Evolutionary conservation across 2,329 filamentous ascomycete genomes (phyloP).

Genomic region (Pyrenophora teres): DNA sequence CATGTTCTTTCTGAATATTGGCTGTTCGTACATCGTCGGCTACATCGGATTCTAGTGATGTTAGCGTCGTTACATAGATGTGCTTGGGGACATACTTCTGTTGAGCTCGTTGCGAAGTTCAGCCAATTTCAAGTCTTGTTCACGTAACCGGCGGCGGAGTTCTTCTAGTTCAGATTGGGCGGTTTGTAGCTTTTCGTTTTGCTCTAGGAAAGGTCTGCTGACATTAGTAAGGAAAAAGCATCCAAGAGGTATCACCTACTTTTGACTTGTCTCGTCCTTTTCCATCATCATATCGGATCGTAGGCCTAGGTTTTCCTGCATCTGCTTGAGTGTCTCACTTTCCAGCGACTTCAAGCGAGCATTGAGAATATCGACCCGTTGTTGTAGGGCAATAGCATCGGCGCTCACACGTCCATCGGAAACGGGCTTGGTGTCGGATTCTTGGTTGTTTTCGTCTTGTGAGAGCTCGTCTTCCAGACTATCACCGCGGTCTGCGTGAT

Average conservation of each 20-base stretch:
- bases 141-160: conserved; percentile 40
- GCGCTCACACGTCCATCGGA: conserved; percentile 35
- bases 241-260: conserved; percentile 15
- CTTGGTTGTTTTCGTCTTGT: conserved; percentile 40
- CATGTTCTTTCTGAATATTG: conserved; percentile 42
- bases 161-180: conserved; percentile 44
- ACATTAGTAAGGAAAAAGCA: not conserved
- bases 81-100: conserved; percentile 29
- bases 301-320: conserved; percentile 48
- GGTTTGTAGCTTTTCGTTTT: conserved; percentile 46
- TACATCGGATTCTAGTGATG: conserved; percentile 32
- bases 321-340: conserved; percentile 48
- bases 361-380: conserved; percentile 48
- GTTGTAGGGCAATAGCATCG: conserved; percentile 46
- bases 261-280: conserved; percentile 44
- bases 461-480: conserved; percentile 50
- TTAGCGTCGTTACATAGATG: not conserved
- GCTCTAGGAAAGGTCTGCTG: conserved; percentile 44
- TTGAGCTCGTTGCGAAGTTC: conserved; percentile 46
- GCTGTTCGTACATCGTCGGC: conserved; percentile 37
- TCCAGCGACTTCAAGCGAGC: conserved; percentile 46
- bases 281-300: conserved; percentile 45
- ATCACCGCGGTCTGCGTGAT: conserved; percentile 31
- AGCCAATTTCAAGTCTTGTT: conserved; percentile 43
- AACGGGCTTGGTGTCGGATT: conserved; percentile 18